Conservation (phyloP, 768 basidiomycete species). For the Tulasnella sp. region DNA sequence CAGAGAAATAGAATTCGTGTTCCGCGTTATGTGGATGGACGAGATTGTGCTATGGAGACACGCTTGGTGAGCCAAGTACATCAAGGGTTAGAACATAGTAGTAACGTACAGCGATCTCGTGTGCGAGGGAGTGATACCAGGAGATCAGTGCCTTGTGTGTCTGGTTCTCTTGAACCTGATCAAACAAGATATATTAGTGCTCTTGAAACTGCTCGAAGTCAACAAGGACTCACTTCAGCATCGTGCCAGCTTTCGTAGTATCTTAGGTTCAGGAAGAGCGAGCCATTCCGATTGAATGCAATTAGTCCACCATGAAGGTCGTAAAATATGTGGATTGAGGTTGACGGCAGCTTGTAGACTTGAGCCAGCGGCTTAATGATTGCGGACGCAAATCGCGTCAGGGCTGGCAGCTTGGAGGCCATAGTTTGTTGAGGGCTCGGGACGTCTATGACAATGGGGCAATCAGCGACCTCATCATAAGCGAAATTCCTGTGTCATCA, state of each 20-base stretch:
- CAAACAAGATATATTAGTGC: neutral
- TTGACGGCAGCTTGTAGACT: slow-evolving; percentile 62
- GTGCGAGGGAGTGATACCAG: slow-evolving; percentile 88
- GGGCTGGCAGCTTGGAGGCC: slow-evolving; percentile 36
- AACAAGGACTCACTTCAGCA: slow-evolving; percentile 26
- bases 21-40: slow-evolving; percentile 42
- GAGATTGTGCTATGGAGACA: slow-evolving; percentile 49
- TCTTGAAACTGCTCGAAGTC: neutral
- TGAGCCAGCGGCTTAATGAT: slow-evolving; percentile 52
- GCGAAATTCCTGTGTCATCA: neutral
- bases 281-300: slow-evolving; percentile 86
- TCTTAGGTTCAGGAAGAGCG: slow-evolving; percentile 70
- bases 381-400: slow-evolving; percentile 57
- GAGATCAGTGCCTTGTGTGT: slow-evolving; percentile 60
- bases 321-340: slow-evolving; percentile 77
- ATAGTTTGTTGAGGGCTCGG: slow-evolving; percentile 41
- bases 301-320: slow-evolving; percentile 72
- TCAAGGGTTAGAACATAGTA: neutral
- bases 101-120: slow-evolving; percentile 55
- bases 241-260: slow-evolving; percentile 82
- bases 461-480: neutral
- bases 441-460: slow-evolving; percentile 37
- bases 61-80: neutral
- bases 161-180: slow-evolving; percentile 43
- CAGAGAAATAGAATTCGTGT: slow-evolving; percentile 90